Conservation (phyloP, 2,329 filamentous ascomycete species). For the Aspergillus floridensis region DNA sequence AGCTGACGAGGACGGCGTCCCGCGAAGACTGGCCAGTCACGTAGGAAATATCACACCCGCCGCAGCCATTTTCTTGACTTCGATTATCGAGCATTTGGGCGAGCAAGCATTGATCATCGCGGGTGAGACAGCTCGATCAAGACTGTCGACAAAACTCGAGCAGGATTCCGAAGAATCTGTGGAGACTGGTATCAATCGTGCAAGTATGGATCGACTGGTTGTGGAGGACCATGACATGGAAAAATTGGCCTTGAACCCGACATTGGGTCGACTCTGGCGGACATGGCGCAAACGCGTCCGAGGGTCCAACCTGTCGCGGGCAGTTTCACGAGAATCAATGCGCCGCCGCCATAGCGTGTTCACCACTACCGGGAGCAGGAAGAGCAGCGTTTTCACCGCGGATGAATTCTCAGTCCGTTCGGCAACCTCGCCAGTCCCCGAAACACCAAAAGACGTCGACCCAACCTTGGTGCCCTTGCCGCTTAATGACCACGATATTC, state of each 20-base stretch:
- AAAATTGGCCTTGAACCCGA: slow-evolving; percentile 83
- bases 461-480: slow-evolving; percentile 33
- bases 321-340: slow-evolving; percentile 43
- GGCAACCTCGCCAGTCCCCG: slow-evolving; percentile 13
- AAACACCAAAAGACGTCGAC: slow-evolving; percentile 27
- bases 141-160: slow-evolving; percentile 31
- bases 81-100: slow-evolving; percentile 88
- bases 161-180: slow-evolving; percentile 60
- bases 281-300: slow-evolving; percentile 80
- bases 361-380: slow-evolving; percentile 31
- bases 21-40: slow-evolving; percentile 55
- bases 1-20: slow-evolving; percentile 55
- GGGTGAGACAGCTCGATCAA: slow-evolving; percentile 70
- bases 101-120: slow-evolving; percentile 87
- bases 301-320: slow-evolving; percentile 36
- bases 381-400: slow-evolving; percentile 38
- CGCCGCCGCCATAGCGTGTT: slow-evolving; percentile 28
- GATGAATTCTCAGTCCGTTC: slow-evolving; percentile 27
- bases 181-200: slow-evolving; percentile 40
- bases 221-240: slow-evolving; percentile 92
- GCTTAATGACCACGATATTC: slow-evolving; percentile 40
- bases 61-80: slow-evolving; percentile 92
- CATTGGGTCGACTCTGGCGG: slow-evolving; percentile 85
- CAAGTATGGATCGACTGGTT: slow-evolving; percentile 63
- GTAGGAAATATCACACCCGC: slow-evolving; percentile 76